Percentiles rank a stretch among this genome's conserved stretches.
phyloP scores from a whole-genome alignment of 257 asterid species.

The Capsicum chinense region DNA sequence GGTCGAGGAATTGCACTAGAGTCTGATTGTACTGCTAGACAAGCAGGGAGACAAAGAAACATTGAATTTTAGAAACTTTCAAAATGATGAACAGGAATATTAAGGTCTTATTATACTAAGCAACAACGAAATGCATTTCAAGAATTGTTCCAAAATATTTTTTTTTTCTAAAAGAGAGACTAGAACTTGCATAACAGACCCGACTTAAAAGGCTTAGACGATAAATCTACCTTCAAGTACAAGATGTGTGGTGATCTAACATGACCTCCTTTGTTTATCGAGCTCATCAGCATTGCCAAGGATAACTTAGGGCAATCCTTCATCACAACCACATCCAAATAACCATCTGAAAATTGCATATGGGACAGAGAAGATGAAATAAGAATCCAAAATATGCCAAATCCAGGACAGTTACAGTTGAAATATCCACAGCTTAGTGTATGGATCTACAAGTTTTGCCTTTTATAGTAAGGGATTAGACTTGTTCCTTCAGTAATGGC shows the following conservation, averaged over 20 bases:
- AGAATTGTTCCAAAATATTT: neutral
- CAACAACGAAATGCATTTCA: neutral
- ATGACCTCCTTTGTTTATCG: too few relatives aligned
- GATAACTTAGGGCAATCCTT: neutral
- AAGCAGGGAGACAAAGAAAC: neutral
- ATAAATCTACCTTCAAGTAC: neutral
- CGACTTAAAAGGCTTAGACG: slow-evolving; percentile 4
- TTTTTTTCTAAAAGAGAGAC: neutral
- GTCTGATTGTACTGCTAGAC: neutral
- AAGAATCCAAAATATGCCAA: neutral
- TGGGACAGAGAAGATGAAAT: slow-evolving; percentile 12
- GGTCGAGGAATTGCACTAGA: neutral
- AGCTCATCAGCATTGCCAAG: too few relatives aligned
- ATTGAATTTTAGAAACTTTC: neutral
- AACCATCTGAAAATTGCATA: slow-evolving; percentile 93
- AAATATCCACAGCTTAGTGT: neutral
- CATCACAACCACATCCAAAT: slow-evolving; percentile 81
- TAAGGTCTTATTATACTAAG: neutral
- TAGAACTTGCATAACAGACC: neutral
- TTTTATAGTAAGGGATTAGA: too few relatives aligned
- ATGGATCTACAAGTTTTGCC: neutral
- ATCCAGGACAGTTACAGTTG: neutral
- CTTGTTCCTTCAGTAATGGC: neutral
- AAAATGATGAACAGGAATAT: neutral
- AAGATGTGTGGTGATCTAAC: too few relatives aligned